These are phyloP conservation scores for Penicillium chermesinum DNA, from an alignment of 495 filamentous ascomycete genomes.

Conservation along the genomic window DNA sequence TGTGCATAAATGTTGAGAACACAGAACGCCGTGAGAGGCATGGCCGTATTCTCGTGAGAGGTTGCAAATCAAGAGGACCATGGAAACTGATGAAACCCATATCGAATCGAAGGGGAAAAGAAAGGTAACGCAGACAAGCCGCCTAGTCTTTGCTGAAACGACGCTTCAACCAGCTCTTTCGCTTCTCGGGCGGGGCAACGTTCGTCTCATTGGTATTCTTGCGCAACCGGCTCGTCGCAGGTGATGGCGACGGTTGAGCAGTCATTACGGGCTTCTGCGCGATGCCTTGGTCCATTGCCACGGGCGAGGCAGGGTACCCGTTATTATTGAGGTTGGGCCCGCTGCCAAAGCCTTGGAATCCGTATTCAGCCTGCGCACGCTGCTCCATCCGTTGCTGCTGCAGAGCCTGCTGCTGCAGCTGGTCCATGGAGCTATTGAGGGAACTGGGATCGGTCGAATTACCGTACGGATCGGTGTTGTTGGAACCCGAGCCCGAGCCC, in stretches of 20 bases:
- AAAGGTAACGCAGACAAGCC: background rate
- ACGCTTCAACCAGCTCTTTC: conserved; percentile 82
- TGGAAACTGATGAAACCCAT: conserved; percentile 5
- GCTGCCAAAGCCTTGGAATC: conserved; percentile 47
- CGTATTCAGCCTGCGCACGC: conserved; percentile 53
- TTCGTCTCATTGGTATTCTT: conserved; percentile 12
- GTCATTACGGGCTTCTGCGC: background rate
- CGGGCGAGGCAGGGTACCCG: conserved; percentile 2
- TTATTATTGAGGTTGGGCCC: conserved; percentile 30
- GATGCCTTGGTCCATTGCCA: background rate
- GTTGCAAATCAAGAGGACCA: conserved; percentile 3
- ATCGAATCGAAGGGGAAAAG: conserved; percentile 10
- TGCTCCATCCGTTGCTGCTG: conserved; percentile 38
- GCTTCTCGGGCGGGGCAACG: conserved; percentile 51
- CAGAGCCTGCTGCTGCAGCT: conserved; percentile 51
- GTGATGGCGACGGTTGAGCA: conserved; percentile 4
- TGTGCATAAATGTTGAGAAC: conserved; percentile 7
- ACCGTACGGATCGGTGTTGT: conserved; percentile 58
- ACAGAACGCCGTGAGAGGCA: conserved; percentile 5
- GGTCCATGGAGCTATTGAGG: conserved; percentile 84
- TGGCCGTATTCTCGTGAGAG: conserved; percentile 3
- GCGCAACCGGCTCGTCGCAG: conserved; percentile 18
- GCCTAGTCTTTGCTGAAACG: conserved; percentile 64
- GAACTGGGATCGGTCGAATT: conserved; percentile 86
- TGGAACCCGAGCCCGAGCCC: conserved; percentile 55